Evolutionary conservation across 805 yeast species (phyloP).

Genomic region (Nakazawaea wickerhamii): DNA sequence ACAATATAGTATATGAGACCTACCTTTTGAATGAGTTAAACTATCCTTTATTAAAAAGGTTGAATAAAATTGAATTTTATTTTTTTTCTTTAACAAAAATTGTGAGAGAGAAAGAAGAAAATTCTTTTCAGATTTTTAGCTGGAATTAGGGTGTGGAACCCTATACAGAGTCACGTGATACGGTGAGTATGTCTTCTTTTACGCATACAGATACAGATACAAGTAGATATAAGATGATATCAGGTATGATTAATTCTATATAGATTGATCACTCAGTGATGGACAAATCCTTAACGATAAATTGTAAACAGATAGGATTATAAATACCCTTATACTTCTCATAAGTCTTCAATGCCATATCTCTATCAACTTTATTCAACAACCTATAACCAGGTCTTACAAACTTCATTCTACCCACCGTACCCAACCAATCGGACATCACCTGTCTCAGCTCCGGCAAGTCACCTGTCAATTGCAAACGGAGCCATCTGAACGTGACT

Average conservation of each 20-base stretch:
- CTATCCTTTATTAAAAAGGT: constrained; percentile 1
- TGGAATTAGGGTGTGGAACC: too few species aligned
- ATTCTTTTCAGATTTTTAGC: neutral
- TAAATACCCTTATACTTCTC: constrained; percentile 51
- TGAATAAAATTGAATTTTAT: neutral
- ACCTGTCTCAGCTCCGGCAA: constrained; percentile 39
- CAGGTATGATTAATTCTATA: too few species aligned
- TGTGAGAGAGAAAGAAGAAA: neutral
- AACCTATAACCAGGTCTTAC: constrained; percentile 81
- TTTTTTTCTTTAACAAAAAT: neutral
- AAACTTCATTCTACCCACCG: constrained; percentile 92
- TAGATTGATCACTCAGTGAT: neutral
- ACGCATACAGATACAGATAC: too few species aligned
- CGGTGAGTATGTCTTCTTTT: too few species aligned
- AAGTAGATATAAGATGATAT: too few species aligned
- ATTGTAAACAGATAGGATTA: constrained; percentile 78
- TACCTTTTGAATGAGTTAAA: constrained; percentile 6
- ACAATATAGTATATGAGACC: neutral
- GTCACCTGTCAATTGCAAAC: constrained; percentile 55
- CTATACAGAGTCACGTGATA: too few species aligned
- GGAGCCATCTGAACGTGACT: constrained; percentile 72
- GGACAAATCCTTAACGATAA: constrained; percentile 81
- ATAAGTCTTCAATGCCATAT: constrained; percentile 64
- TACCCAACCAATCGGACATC: constrained; percentile 80
- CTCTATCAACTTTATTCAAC: constrained; percentile 57